Evolutionary conservation across 2,329 filamentous ascomycete species (phyloP).

Genomic region (Chaetothyriales sp.): DNA sequence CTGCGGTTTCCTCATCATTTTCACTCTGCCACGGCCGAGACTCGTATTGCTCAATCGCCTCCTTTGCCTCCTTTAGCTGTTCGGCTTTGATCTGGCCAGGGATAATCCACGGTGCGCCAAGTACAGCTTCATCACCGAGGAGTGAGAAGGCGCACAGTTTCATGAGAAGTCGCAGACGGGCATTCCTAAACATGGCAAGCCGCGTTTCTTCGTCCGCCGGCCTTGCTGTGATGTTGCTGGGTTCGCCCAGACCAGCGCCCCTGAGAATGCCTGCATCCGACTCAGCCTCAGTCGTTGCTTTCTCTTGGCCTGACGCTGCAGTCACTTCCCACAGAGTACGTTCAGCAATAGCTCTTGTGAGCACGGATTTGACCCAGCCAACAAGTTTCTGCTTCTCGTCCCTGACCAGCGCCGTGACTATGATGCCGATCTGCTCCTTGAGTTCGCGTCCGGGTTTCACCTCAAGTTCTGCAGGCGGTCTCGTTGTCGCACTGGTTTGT

Average conservation of each 20-base stretch:
- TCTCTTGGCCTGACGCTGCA: constrained; percentile 36
- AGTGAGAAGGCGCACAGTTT: constrained; percentile 56
- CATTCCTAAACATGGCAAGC: constrained; percentile 73
- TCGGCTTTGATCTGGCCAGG: constrained; percentile 50
- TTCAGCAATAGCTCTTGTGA: constrained; percentile 55
- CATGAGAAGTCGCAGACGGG: constrained; percentile 73
- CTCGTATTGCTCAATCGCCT: constrained; percentile 61
- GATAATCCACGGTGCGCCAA: constrained; percentile 64
- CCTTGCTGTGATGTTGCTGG: constrained; percentile 20
- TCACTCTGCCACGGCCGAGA: constrained; percentile 65
- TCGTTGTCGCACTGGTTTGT: constrained; percentile 51
- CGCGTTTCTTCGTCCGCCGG: constrained; percentile 25
- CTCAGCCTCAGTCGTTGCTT: constrained; percentile 8
- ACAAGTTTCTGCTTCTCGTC: constrained; percentile 61
- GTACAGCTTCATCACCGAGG: constrained; percentile 51
- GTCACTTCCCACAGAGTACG: constrained; percentile 63
- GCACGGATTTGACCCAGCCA: constrained; percentile 63
- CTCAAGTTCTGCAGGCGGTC: constrained; percentile 65
- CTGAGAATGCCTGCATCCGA: constrained; percentile 15
- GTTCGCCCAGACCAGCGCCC: constrained; percentile 18
- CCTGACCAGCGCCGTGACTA: constrained; percentile 64
- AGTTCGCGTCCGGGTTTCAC: constrained; percentile 53
- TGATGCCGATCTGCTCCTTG: constrained; percentile 62
- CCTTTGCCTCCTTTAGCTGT: constrained; percentile 52
- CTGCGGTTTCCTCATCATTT: constrained; percentile 51